Evolutionary conservation across 2,329 filamentous ascomycete species (phyloP), one percentile per base, ranked within the genome.

Genomic region (Boeremia exigua): DNA sequence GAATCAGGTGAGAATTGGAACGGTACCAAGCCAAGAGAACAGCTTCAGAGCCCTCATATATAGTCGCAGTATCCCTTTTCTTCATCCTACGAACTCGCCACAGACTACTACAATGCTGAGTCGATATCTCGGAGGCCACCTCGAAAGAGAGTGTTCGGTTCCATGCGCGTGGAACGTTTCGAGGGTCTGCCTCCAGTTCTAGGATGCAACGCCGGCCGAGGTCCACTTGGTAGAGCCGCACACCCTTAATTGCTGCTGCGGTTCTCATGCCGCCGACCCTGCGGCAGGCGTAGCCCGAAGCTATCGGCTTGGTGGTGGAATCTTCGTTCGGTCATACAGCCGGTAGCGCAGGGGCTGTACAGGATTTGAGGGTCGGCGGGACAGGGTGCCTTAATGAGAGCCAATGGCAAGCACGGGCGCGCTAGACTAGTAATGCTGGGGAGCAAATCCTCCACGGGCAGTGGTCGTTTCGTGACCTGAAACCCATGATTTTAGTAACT

Each of bases 121-220:
- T 45, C 32, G 32, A 44, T 15, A 53, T 52, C n/a, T 52, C 48
- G 54, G 48, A 48, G 43, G 38, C 43, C 32, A 56, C 39, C 43
- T 56, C 53, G 42, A 48, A 56, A 23, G 4, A 56, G 53, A 15
- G 19, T 28, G 2, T 54, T 40, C 42, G 30, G 15, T 28, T 34
- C 28, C 33, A 23, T 45, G 40, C 29, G 33, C 12, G 25, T 32
- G 27, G 54, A 44, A 51, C 27, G 44, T 28, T 46, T 52, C 32
- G 54, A 48, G 48, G 54, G 43, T 48, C 43, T 52, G 44, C 44
- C 48, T 52, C 45, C 54, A 40, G 10, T 57, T 57, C 44, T 48
- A 53, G 54, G 32, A 52, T 45, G 30, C 38, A 52, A 28, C 48
- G 44, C 54, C 54, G 53, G 15, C 37, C 11, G 12, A 34, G 48